Percentiles rank a stretch among this genome's conserved stretches.
phyloP scores from a whole-genome alignment of 805 yeast genomes.

The Cyberlindnera galapagoensis region DNA sequence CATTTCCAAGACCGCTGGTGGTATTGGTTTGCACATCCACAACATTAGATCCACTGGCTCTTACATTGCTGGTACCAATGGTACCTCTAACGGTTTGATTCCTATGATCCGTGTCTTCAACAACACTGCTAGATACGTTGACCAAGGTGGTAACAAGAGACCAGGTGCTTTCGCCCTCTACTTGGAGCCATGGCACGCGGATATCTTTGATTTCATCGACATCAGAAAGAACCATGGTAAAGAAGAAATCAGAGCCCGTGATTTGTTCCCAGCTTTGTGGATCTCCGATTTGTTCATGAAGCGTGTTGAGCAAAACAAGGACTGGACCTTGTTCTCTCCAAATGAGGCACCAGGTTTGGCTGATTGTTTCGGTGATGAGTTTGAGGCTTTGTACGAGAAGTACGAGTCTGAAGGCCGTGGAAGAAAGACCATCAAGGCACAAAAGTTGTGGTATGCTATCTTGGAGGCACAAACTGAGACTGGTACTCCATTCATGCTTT shows the following conservation, averaged over 20 bases:
- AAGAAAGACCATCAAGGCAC: slow-evolving; percentile 70
- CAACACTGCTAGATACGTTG: slow-evolving; percentile 95
- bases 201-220: slow-evolving; percentile 80
- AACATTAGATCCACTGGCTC: slow-evolving; percentile 89
- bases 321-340: slow-evolving; percentile 90
- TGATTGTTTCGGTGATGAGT: slow-evolving; percentile 83
- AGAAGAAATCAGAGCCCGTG: slow-evolving; percentile 91
- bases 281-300: slow-evolving; percentile 92
- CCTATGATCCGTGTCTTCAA: slow-evolving; percentile 96
- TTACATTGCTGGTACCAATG: slow-evolving; percentile 87
- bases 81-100: slow-evolving; percentile 84
- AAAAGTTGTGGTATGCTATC: slow-evolving; percentile 85
- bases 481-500: slow-evolving; percentile 92
- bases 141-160: slow-evolving; percentile 96
- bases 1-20: slow-evolving; percentile 94
- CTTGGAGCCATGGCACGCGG: slow-evolving; percentile 97
- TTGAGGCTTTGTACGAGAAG: slow-evolving; percentile 58
- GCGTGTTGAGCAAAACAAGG: slow-evolving; percentile 68
- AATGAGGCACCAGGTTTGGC: slow-evolving; percentile 81
- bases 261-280: slow-evolving; percentile 91
- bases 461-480: slow-evolving; percentile 94
- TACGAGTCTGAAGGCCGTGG: slow-evolving; percentile 72
- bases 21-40: slow-evolving; percentile 85
- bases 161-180: slow-evolving; percentile 97
- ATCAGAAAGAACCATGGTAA: slow-evolving; percentile 92